Conservation (phyloP, 83 land plant genomes). For the Diphasiastrum complanatum region DNA sequence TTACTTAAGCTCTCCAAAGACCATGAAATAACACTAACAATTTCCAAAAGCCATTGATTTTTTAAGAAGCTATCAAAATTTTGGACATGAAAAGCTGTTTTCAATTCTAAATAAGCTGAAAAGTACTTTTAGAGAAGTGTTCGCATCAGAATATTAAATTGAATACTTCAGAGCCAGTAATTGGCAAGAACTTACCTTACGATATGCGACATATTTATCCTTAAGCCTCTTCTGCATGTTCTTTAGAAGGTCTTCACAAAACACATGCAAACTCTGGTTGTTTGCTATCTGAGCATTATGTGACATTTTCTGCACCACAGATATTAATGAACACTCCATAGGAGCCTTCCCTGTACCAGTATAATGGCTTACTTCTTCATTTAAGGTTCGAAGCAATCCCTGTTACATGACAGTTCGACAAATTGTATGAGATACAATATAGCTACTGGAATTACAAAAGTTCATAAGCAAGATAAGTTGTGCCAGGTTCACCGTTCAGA, state of each 20-base stretch:
- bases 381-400: conserved; percentile 53
- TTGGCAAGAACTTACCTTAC: conserved; percentile 95
- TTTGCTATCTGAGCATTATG: conserved; percentile 37
- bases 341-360: conserved; percentile 90
- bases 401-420: no score
- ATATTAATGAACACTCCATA: conserved; percentile 63
- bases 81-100: no score
- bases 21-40: no score
- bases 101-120: no score
- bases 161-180: no score
- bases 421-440: neutral
- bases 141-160: no score
- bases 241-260: conserved; percentile 52
- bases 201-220: conserved; percentile 90
- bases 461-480: neutral
- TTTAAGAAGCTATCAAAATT: no score
- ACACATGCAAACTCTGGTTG: conserved; percentile 30
- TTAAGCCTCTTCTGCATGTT: conserved; percentile 59
- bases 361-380: conserved; percentile 71
- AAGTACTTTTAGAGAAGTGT: no score
- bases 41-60: no score
- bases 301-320: conserved; percentile 61
- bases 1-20: no score
- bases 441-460: neutral
- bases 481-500: no score